A percentile compares a stretch with the other conserved stretches of the same genome.
These are phyloP conservation scores for Serendipita sp. DNA, from an alignment of 1,284 basidiomycete species.

Conservation along the genomic window DNA sequence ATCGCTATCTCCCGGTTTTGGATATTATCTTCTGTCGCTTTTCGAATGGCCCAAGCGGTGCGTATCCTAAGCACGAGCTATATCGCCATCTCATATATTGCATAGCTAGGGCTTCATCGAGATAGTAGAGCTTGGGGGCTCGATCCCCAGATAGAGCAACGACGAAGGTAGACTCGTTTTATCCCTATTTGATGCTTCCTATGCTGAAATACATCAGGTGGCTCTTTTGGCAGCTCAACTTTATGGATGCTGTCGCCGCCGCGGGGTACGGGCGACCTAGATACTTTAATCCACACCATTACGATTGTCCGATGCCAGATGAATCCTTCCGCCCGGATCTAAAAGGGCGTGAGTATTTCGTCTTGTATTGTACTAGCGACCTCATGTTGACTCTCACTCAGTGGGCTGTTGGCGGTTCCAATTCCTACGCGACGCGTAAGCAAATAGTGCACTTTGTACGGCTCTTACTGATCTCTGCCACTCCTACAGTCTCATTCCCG, in stretches of 20 bases:
- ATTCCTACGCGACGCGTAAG: background rate
- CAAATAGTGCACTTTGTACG: background rate
- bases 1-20: background rate
- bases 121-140: background rate
- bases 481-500: background rate
- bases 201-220: no score
- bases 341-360: background rate
- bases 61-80: background rate
- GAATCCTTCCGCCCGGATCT: background rate
- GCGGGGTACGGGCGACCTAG: background rate
- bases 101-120: background rate
- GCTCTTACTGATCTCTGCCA: background rate
- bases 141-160: background rate
- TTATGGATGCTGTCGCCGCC: slow-evolving; percentile 1
- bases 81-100: background rate
- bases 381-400: background rate
- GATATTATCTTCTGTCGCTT: background rate
- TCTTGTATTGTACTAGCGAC: background rate
- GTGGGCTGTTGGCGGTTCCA: background rate
- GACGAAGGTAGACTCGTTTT: background rate
- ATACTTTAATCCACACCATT: background rate
- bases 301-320: background rate
- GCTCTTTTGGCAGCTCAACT: slow-evolving; percentile 3
- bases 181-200: no score
- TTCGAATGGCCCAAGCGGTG: background rate